Conservation (phyloP, 306 rosid genomes). For the Vigna mungo region DNA sequence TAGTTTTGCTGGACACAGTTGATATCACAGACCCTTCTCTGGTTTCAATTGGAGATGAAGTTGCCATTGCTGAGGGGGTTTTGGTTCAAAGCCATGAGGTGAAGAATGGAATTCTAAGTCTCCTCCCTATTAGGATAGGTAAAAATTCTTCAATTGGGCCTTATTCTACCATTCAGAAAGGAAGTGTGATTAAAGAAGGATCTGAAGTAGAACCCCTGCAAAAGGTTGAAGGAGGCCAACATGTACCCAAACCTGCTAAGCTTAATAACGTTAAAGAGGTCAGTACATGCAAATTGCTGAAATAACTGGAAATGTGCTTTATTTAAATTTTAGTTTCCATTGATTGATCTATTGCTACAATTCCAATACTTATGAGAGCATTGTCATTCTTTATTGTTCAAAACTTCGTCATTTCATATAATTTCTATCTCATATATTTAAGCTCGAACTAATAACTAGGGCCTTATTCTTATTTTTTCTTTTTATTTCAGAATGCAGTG, state of each 20-base stretch:
- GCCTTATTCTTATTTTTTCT: neutral
- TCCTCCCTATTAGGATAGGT: conserved; percentile 75
- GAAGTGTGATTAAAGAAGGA: conserved; percentile 70
- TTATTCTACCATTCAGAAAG: conserved; percentile 81
- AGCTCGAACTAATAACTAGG: conserved; percentile 33
- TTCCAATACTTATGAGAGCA: neutral
- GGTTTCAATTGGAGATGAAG: conserved; percentile 88
- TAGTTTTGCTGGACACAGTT: conserved; percentile 81
- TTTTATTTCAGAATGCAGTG: conserved; percentile 57
- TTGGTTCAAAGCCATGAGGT: conserved; percentile 94
- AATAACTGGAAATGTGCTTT: neutral
- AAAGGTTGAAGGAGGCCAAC: conserved; percentile 68
- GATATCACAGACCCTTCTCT: conserved; percentile 93
- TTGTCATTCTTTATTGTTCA: neutral
- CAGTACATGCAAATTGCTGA: conserved; percentile 28
- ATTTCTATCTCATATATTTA: neutral
- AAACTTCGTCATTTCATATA: conserved; percentile 12
- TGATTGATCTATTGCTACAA: neutral
- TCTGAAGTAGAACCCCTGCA: conserved; percentile 69
- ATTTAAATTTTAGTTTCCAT: neutral
- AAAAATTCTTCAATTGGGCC: conserved; percentile 76
- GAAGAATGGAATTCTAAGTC: conserved; percentile 77
- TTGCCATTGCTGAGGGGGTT: conserved; percentile 82
- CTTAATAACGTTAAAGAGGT: conserved; percentile 64
- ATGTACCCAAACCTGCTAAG: conserved; percentile 50